Evolutionary conservation across 768 basidiomycete species (phyloP).

Genomic region (Termitomyces sp.): DNA sequence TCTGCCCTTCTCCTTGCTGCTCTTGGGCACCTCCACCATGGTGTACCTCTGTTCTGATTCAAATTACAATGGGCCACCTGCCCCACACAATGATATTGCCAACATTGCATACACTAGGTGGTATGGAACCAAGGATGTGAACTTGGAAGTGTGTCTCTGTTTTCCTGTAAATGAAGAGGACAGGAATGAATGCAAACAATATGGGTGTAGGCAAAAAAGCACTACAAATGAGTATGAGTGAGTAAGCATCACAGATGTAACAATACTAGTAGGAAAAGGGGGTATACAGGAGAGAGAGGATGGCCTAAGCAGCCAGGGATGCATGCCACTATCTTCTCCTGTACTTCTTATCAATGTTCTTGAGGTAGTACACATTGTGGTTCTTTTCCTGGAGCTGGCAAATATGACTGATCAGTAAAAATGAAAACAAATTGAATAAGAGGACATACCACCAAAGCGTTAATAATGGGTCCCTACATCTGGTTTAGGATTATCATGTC

Average conservation of each 20-base stretch:
- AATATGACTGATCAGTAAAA: constrained; percentile 4
- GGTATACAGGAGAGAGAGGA: constrained; percentile 6
- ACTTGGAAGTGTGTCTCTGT: constrained; percentile 36
- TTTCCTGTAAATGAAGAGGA: constrained; percentile 48
- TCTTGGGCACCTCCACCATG: constrained; percentile 14
- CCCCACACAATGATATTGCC: constrained; percentile 20
- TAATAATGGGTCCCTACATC: too few species aligned
- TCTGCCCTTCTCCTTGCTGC: background rate
- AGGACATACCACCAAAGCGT: constrained; percentile 63
- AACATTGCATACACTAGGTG: constrained; percentile 22
- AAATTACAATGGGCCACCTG: constrained; percentile 31
- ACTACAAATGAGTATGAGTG: background rate
- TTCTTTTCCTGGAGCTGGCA: constrained; percentile 98
- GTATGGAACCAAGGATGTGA: constrained; percentile 39
- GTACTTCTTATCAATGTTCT: constrained; percentile 85
- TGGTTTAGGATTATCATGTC: too few species aligned
- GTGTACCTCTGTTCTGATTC: constrained; percentile 28
- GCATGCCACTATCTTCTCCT: constrained; percentile 78
- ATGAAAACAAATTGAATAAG: background rate
- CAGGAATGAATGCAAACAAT: constrained; percentile 48
- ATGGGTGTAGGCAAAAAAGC: constrained; percentile 35
- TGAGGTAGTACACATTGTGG: constrained; percentile 96
- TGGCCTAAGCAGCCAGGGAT: constrained; percentile 33
- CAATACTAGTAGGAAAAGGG: constrained; percentile 7
- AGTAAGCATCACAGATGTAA: background rate